phyloP scores from a whole-genome alignment of 768 basidiomycete genomes.

The Trametes cubensis region DNA sequence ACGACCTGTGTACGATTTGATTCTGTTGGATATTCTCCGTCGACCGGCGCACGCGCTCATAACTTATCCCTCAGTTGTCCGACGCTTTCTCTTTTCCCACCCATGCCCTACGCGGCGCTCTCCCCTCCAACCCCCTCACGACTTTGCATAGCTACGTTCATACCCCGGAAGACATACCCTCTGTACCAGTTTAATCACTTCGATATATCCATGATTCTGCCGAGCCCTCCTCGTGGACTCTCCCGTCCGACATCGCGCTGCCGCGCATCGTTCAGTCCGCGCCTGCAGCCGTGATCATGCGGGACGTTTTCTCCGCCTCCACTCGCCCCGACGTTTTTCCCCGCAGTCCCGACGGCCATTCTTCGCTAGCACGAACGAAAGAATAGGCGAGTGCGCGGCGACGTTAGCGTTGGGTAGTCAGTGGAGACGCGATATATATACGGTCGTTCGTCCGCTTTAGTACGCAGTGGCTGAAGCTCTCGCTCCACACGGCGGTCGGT shows the following conservation, averaged over 20 bases:
- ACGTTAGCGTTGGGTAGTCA: background rate
- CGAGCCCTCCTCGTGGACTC: slow-evolving; percentile 25
- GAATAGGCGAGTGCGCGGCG: background rate
- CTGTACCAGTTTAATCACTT: slow-evolving; percentile 24
- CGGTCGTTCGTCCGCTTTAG: background rate
- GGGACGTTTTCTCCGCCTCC: slow-evolving; percentile 13
- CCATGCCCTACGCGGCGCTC: background rate
- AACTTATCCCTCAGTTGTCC: slow-evolving; percentile 22
- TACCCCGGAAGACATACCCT: slow-evolving; percentile 23
- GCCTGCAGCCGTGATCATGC: slow-evolving; percentile 20
- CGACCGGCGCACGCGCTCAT: slow-evolving; percentile 1
- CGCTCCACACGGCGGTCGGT: slow-evolving; percentile 7
- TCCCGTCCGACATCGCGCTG: slow-evolving; percentile 28
- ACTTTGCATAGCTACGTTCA: slow-evolving; percentile 14
- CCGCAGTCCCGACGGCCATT: slow-evolving; percentile 11
- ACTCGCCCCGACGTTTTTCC: slow-evolving; percentile 19
- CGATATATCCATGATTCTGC: slow-evolving; percentile 29
- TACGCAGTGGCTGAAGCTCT: background rate
- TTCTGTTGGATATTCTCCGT: background rate
- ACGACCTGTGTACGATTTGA: slow-evolving; percentile 13
- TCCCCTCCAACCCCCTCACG: background rate
- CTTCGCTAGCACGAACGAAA: slow-evolving; percentile 9
- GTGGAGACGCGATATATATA: slow-evolving; percentile 8
- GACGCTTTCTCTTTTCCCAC: background rate
- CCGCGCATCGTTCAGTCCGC: background rate